Conservation (phyloP, 2,329 filamentous ascomycete species). For the Mollisia scopiformis region DNA sequence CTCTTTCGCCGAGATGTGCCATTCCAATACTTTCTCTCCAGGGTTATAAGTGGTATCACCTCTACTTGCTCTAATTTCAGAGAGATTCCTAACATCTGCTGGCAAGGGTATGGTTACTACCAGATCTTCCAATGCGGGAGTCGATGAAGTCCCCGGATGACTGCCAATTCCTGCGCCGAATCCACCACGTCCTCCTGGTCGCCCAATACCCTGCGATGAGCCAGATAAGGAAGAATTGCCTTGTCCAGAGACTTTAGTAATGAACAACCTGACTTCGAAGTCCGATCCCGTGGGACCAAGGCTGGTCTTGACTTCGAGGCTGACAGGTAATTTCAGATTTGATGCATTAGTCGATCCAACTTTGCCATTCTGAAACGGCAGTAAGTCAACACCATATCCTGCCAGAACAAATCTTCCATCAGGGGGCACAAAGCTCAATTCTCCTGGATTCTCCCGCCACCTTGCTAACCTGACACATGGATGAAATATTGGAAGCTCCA, state of each 20-base stretch:
- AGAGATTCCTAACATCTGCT: constrained; percentile 76
- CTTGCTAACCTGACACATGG: constrained; percentile 89
- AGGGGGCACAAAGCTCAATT: constrained; percentile 94
- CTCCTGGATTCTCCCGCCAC: constrained; percentile 87
- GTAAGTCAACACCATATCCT: constrained; percentile 90
- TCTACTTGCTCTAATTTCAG: constrained; percentile 77
- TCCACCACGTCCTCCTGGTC: constrained; percentile 46
- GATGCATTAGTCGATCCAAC: constrained; percentile 54
- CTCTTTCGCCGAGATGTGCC: constrained; percentile 81
- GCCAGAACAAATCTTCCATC: constrained; percentile 93
- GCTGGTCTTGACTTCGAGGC: constrained; percentile 78
- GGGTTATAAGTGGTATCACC: constrained; percentile 85
- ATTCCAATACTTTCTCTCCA: constrained; percentile 74
- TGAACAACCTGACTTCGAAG: constrained; percentile 82
- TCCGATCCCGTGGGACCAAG: constrained; percentile 77
- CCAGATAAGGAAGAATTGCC: constrained; percentile 43
- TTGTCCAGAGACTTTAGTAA: constrained; percentile 65
- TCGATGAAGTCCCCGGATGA: constrained; percentile 47
- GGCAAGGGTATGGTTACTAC: constrained; percentile 80
- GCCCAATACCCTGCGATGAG: constrained; percentile 40
- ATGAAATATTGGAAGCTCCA: constrained; percentile 93
- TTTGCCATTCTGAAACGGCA: constrained; percentile 69
- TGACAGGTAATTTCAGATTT: constrained; percentile 79
- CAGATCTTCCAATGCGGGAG: constrained; percentile 72
- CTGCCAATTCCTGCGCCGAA: constrained; percentile 45